Conservation (phyloP, 495 filamentous ascomycete genomes). For the Arthonia radiata region DNA sequence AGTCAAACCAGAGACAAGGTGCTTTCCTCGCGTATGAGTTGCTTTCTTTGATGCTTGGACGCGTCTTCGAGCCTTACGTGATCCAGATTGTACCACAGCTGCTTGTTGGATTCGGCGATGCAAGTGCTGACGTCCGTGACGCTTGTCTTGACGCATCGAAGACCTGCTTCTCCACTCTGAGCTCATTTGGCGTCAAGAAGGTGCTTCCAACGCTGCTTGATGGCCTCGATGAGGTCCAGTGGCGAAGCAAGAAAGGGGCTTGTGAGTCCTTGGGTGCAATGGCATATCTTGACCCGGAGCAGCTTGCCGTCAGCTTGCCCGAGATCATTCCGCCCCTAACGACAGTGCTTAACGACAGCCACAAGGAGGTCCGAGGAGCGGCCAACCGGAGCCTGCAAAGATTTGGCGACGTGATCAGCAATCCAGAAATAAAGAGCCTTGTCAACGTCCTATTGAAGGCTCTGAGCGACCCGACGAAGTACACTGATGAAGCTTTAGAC, state of each 20-base stretch:
- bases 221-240: conserved; percentile 82
- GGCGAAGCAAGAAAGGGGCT: conserved; percentile 94
- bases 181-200: conserved; percentile 85
- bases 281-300: conserved; percentile 90
- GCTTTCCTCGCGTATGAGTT: conserved; percentile 79
- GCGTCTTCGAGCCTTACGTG: conserved; percentile 83
- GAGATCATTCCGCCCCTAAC: conserved; percentile 93
- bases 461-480: conserved; percentile 88
- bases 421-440: conserved; percentile 80
- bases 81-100: conserved; percentile 87
- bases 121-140: conserved; percentile 69
- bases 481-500: conserved; percentile 87
- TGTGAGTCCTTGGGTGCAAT: conserved; percentile 91
- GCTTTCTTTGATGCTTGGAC: conserved; percentile 57
- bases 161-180: conserved; percentile 75
- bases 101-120: conserved; percentile 69
- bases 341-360: conserved; percentile 80
- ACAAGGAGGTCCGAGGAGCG: conserved; percentile 80
- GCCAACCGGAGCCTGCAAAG: conserved; percentile 90
- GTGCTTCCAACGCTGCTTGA: conserved; percentile 80
- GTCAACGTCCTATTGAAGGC: conserved; percentile 85
- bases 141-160: conserved; percentile 83
- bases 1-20: conserved; percentile 65
- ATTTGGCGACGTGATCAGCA: conserved; percentile 94
- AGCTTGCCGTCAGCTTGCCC: conserved; percentile 72